These are phyloP conservation scores for Suillus lakei DNA, from an alignment of 768 basidiomycete species.

Conservation along the genomic window DNA sequence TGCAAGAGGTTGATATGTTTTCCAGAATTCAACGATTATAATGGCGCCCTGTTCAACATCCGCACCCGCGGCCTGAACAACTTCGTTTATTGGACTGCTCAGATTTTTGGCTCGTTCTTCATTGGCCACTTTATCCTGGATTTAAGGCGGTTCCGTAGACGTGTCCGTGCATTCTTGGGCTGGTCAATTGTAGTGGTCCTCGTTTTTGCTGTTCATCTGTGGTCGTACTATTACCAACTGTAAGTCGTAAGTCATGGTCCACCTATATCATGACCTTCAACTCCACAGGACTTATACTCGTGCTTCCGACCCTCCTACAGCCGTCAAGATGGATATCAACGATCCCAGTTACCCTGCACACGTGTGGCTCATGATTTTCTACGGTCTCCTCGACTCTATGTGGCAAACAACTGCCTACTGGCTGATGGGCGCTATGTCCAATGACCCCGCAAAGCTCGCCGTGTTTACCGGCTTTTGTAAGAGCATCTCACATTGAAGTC, in stretches of 20 bases:
- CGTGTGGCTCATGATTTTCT: constrained; percentile 70
- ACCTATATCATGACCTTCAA: neutral
- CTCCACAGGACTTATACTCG: constrained; percentile 61
- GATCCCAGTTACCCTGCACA: constrained; percentile 58
- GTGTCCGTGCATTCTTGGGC: constrained; percentile 71
- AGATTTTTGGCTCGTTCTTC: constrained; percentile 74
- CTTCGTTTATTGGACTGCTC: constrained; percentile 79
- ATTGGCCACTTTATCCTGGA: constrained; percentile 73
- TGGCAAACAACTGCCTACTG: constrained; percentile 87
- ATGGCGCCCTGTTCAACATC: constrained; percentile 80
- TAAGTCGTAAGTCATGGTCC: constrained; percentile 34
- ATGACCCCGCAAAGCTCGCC: constrained; percentile 79
- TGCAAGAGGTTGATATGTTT: constrained; percentile 2
- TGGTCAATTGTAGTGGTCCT: constrained; percentile 66
- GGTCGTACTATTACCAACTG: constrained; percentile 82
- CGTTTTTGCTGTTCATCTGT: constrained; percentile 72
- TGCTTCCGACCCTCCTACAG: constrained; percentile 42
- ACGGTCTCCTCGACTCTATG: constrained; percentile 78
- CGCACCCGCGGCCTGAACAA: constrained; percentile 79
- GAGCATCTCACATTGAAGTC: constrained; percentile 28
- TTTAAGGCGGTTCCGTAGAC: constrained; percentile 55
- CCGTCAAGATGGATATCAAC: constrained; percentile 61
- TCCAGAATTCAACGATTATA: constrained; percentile 80
- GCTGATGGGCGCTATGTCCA: constrained; percentile 87
- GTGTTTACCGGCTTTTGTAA: constrained; percentile 83